Conservation (phyloP, 2,329 filamentous ascomycete genomes). For the Neopestalotiopsis clavispora region DNA sequence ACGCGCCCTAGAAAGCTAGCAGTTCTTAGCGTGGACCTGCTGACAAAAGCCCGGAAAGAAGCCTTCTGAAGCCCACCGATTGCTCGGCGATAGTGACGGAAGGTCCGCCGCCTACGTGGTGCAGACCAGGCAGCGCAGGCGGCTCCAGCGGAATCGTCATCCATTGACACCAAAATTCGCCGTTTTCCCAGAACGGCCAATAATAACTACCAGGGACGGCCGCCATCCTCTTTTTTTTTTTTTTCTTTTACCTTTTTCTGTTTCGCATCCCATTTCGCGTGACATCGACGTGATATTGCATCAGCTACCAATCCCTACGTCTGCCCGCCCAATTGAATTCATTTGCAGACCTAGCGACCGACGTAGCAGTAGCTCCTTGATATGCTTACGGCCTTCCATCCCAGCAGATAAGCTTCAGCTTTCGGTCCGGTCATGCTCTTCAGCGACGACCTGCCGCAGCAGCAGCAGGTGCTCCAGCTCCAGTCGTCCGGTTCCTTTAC, state of each 20-base stretch:
- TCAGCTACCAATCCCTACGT: background rate
- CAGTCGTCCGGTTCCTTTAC: constrained; percentile 65
- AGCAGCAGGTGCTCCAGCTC: constrained; percentile 56
- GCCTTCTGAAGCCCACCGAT: background rate
- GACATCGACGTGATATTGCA: constrained; percentile 29
- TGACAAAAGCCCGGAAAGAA: background rate
- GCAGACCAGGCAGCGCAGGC: background rate
- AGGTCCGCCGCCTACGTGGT: background rate
- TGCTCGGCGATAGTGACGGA: constrained; percentile 10
- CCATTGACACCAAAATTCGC: constrained; percentile 3
- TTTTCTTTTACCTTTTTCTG: background rate
- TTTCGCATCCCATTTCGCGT: background rate
- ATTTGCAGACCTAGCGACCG: background rate
- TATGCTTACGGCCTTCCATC: constrained; percentile 32
- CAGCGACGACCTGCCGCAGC: constrained; percentile 37
- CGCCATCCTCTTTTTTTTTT: too few relatives aligned
- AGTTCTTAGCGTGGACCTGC: background rate
- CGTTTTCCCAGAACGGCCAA: background rate
- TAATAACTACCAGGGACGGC: background rate
- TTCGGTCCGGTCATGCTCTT: constrained; percentile 40
- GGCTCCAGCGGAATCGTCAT: constrained; percentile 11
- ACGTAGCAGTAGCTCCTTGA: constrained; percentile 22
- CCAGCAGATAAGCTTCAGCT: constrained; percentile 22
- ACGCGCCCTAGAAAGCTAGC: background rate
- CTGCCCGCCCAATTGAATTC: constrained; percentile 33